These are phyloP conservation scores for Cudoniella acicularis DNA, from an alignment of 495 filamentous ascomycete genomes.

Conservation along the genomic window DNA sequence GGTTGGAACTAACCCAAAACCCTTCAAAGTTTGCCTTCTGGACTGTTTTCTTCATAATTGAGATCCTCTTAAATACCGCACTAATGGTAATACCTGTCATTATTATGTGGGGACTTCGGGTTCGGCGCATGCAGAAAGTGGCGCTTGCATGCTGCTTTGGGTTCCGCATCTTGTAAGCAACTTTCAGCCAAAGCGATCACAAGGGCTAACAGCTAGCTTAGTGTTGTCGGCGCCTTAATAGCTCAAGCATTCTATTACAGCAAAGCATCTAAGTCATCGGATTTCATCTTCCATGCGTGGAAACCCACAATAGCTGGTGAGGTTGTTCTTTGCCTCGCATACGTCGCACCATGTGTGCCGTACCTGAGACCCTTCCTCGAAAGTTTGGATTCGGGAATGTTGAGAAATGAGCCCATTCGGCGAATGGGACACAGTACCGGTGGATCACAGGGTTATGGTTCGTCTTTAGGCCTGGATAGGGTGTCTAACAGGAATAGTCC, in stretches of 20 bases:
- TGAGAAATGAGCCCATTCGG: slow-evolving; percentile 28
- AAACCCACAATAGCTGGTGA: neutral
- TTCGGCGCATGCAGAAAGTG: neutral
- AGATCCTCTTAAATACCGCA: neutral
- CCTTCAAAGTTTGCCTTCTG: slow-evolving; percentile 51
- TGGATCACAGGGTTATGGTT: neutral
- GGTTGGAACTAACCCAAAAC: slow-evolving; percentile 39
- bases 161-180: neutral
- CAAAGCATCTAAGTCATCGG: neutral
- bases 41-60: neutral
- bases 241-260: neutral
- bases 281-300: neutral
- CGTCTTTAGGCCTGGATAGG: neutral
- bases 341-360: slow-evolving; percentile 41
- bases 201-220: neutral
- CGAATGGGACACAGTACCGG: neutral
- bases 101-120: neutral
- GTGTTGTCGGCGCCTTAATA: neutral
- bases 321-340: slow-evolving; percentile 34
- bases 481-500: neutral
- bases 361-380: slow-evolving; percentile 47
- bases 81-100: neutral
- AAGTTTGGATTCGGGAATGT: slow-evolving; percentile 38
- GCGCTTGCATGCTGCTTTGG: neutral
- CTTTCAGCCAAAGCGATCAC: neutral